Percentiles rank a stretch among this genome's conserved stretches.
Evolutionary conservation across 768 basidiomycete genomes (phyloP).

Genomic region (Phylloporus sp.): DNA sequence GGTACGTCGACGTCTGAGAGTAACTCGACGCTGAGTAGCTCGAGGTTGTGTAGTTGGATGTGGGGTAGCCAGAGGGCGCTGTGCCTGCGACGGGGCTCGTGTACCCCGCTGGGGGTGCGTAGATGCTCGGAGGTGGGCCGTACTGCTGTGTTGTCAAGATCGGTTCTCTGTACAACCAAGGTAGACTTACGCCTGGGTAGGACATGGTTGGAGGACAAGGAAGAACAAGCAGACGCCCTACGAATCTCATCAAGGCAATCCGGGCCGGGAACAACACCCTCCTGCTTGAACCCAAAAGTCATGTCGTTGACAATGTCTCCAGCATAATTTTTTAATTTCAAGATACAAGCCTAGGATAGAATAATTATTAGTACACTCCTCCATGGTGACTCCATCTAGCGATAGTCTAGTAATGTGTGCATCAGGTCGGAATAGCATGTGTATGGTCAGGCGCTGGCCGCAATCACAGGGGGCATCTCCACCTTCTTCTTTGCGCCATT

Average conservation of each 20-base stretch:
- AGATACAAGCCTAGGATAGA: too few species aligned
- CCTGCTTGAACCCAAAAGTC: too few species aligned
- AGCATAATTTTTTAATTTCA: too few species aligned
- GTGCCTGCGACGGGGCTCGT: constrained; percentile 2
- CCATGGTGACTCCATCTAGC: constrained; percentile 4
- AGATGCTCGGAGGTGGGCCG: constrained; percentile 10
- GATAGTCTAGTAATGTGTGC: constrained; percentile 16
- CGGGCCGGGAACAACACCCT: too few species aligned
- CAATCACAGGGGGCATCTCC: constrained; percentile 34
- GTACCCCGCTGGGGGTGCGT: constrained; percentile 4
- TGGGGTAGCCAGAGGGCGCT: constrained; percentile 13
- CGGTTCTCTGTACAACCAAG: background rate
- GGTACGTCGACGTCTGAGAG: too few species aligned
- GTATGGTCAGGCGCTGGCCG: constrained; percentile 30
- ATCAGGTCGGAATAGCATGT: constrained; percentile 5
- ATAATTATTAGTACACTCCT: constrained; percentile 35
- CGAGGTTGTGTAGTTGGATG: background rate
- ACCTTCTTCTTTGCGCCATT: constrained; percentile 23
- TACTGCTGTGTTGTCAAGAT: constrained; percentile 1
- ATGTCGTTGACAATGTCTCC: too few species aligned
- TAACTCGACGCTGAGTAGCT: background rate
- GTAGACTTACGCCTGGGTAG: constrained; percentile 15
- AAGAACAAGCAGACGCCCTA: constrained; percentile 3
- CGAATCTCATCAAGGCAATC: background rate
- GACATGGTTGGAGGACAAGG: constrained; percentile 12